Conservation (phyloP, 2,329 filamentous ascomycete species). For the Lachnellula arida region DNA sequence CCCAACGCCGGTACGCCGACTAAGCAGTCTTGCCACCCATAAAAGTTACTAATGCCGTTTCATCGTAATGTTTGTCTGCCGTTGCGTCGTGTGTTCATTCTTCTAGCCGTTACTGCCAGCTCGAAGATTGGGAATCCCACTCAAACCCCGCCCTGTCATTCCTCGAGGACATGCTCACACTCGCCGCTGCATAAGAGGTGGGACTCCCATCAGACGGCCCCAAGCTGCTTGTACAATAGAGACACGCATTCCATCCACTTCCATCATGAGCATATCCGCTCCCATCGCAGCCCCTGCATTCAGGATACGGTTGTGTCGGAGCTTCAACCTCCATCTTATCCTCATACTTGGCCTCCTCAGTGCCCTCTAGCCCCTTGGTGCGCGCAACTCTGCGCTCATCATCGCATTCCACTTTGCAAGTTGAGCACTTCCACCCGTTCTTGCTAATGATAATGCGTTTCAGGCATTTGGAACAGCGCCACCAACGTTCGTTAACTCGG, state of each 20-base stretch:
- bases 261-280: background rate
- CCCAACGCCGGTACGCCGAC: background rate
- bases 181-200: background rate
- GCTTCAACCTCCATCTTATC: background rate
- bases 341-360: background rate
- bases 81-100: too few relatives aligned
- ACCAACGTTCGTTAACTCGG: slow-evolving; percentile 16
- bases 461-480: slow-evolving; percentile 29
- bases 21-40: background rate
- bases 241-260: background rate
- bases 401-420: slow-evolving; percentile 24
- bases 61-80: too few relatives aligned
- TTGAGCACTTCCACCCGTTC: slow-evolving; percentile 19
- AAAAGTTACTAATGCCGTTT: background rate
- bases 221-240: background rate
- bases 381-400: slow-evolving; percentile 13
- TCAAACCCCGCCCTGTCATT: too few relatives aligned
- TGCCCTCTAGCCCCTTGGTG: background rate
- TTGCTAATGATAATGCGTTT: slow-evolving; percentile 12
- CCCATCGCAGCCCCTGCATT: background rate
- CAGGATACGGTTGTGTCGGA: background rate
- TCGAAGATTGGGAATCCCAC: too few relatives aligned
- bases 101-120: too few relatives aligned
- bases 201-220: background rate
- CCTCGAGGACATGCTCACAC: background rate